Conservation (phyloP, 176 grass and related monocot species). For the Carex scoparia region DNA sequence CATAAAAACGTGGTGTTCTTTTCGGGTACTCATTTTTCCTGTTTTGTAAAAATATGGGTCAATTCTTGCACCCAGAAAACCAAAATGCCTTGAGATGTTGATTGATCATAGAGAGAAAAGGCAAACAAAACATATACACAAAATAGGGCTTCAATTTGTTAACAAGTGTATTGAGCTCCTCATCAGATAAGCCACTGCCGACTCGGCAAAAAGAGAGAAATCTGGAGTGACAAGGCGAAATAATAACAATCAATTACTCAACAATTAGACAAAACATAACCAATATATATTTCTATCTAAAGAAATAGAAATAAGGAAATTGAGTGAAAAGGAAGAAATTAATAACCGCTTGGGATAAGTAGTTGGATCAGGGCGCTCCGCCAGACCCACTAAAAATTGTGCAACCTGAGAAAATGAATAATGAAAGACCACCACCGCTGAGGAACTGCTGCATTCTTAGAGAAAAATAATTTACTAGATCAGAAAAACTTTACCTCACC, state of each 20-base stretch:
- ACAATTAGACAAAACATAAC: slow-evolving; percentile 8
- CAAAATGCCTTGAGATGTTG: neutral
- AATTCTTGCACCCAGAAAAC: neutral
- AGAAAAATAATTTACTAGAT: neutral
- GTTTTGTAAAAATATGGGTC: slow-evolving; percentile 7
- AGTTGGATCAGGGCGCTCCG: slow-evolving; percentile 68
- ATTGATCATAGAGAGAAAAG: slow-evolving; percentile 23
- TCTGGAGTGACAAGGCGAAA: slow-evolving; percentile 39
- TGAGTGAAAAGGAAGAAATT: slow-evolving; percentile 12
- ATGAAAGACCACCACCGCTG: slow-evolving; percentile 5
- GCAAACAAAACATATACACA: slow-evolving; percentile 44
- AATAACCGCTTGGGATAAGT: slow-evolving; percentile 73
- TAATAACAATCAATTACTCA: slow-evolving; percentile 8
- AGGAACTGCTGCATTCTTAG: neutral
- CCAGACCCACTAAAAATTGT: slow-evolving; percentile 94
- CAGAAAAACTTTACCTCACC: slow-evolving; percentile 55
- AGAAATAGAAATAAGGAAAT: slow-evolving; percentile 24
- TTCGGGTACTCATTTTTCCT: slow-evolving; percentile 92
- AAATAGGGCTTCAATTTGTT: slow-evolving; percentile 90
- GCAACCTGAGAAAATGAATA: slow-evolving; percentile 55
- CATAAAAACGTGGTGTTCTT: slow-evolving; percentile 69
- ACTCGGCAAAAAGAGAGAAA: slow-evolving; percentile 96
- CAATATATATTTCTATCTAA: slow-evolving; percentile 2
- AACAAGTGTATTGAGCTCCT: slow-evolving; percentile 70
- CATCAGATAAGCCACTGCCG: slow-evolving; percentile 69